Base-by-base conservation (phyloP, 768 basidiomycete genomes). In the Suillus cothurnatus region DNA sequence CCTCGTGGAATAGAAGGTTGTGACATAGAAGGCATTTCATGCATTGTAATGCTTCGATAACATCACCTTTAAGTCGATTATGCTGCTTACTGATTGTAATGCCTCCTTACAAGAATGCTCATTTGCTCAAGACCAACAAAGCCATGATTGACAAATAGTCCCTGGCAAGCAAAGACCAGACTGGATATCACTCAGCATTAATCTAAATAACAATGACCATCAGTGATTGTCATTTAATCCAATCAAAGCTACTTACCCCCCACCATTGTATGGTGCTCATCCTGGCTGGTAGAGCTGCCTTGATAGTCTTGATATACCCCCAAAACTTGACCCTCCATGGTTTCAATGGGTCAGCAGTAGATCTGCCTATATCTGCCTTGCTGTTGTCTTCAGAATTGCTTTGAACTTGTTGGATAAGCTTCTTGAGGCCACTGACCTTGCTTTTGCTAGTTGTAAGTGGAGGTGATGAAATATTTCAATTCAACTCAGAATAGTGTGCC, bases 101-200 rank as follows among this genome's bases (percentile, higher is more conserved):
- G 7, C 43, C 43, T 43, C 21, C 43, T 43, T 43, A 19, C 7
- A 76, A 83, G 64, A 83, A 82, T 3, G 79, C 81, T 9, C 71
- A 70, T 65, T 82, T 77, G 68, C 76, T 78, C 3, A 77, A 81
- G 9, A 81, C 79, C 0, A 68, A 71, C 7, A 73, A 69, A 7
- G 76, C 74, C 77, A 81, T 80, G 26, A 82, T 75, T 2, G 78
- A 56, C 7, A 82, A 71, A 32, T 77, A 77, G 64, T 82, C 79
- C 7, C 70, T 64, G 6, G 80, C 79, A 3, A 81, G 70, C 0
- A 75, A 77, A 0, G 73, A 74, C 79, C 78, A 81, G 1, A 72
- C 71, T 4, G 74, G 78, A 65, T 76, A 76, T 0, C 69, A 62
- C 6, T 49, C 26, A 3, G 69, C 53, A 67, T 79, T 76, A 5